Conservation (phyloP, 768 basidiomycete species). For the Agrocybe pediades region DNA sequence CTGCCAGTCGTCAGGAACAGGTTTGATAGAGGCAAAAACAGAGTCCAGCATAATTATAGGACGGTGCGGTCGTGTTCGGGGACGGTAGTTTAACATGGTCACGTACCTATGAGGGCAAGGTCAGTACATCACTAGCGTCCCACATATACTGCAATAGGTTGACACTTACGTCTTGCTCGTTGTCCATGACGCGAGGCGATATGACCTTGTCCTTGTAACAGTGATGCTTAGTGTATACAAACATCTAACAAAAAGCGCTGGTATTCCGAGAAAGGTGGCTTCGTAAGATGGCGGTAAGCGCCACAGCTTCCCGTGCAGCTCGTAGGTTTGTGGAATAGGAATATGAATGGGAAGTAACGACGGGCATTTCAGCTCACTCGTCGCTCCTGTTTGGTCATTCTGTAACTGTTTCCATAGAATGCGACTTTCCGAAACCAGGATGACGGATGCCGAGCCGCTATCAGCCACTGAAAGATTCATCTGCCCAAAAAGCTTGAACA, state of each 20-base stretch:
- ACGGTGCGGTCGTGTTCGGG: slow-evolving; percentile 47
- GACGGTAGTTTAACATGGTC: slow-evolving; percentile 44
- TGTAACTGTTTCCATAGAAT: slow-evolving; percentile 32
- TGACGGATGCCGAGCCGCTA: slow-evolving; percentile 28
- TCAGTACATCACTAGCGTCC: neutral
- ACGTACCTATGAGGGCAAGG: slow-evolving; percentile 32
- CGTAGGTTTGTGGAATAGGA: slow-evolving; percentile 34
- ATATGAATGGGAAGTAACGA: slow-evolving; percentile 38
- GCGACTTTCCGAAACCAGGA: slow-evolving; percentile 29
- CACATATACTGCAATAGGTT: neutral
- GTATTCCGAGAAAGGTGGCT: slow-evolving; percentile 31
- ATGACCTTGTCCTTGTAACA: slow-evolving; percentile 31
- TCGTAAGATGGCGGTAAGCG: slow-evolving; percentile 42
- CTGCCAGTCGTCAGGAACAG: slow-evolving; percentile 59
- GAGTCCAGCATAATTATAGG: slow-evolving; percentile 43
- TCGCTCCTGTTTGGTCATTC: neutral
- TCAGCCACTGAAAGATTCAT: slow-evolving; percentile 37
- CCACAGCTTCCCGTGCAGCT: slow-evolving; percentile 27
- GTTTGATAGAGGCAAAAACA: slow-evolving; percentile 52
- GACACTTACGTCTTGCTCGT: slow-evolving; percentile 36
- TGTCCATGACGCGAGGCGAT: slow-evolving; percentile 33
- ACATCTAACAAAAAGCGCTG: slow-evolving; percentile 34
- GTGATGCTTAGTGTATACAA: slow-evolving; percentile 33
- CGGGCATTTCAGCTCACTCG: slow-evolving; percentile 29
- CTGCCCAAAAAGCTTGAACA: slow-evolving; percentile 35